Conservation (phyloP, 1,284 basidiomycete species). For the Naganishia sp. region DNA sequence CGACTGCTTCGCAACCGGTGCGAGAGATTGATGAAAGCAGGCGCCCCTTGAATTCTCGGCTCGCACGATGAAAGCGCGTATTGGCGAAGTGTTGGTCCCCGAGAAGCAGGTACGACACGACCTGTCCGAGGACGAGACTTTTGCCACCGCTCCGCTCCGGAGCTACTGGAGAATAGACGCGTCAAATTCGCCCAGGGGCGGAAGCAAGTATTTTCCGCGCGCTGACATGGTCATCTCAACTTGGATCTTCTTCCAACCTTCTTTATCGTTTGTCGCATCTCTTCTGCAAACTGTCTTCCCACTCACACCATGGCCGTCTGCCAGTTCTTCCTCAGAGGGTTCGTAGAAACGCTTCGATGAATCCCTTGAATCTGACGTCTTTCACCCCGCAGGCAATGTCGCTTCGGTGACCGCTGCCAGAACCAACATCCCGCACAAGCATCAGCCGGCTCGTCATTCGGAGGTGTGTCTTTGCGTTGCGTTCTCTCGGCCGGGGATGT, state of each 20-base stretch:
- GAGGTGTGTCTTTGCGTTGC: constrained; percentile 21
- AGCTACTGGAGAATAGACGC: too few species aligned
- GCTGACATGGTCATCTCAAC: too few species aligned
- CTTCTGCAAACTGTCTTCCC: background rate
- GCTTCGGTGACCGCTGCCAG: constrained; percentile 34
- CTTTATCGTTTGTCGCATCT: background rate
- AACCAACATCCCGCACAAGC: constrained; percentile 34
- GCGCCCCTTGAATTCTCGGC: too few species aligned
- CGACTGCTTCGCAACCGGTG: too few species aligned
- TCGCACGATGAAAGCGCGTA: too few species aligned
- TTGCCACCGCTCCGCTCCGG: too few species aligned
- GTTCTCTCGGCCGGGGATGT: background rate
- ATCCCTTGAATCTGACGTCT: background rate
- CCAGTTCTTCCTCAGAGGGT: constrained; percentile 32
- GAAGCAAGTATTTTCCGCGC: too few species aligned
- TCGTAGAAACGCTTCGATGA: background rate
- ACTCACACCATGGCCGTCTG: constrained; percentile 31
- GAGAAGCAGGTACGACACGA: too few species aligned
- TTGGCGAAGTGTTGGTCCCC: too few species aligned
- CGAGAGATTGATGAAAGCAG: too few species aligned
- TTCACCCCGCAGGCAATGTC: constrained; percentile 29
- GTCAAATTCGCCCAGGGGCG: too few species aligned
- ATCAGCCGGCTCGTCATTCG: constrained; percentile 21
- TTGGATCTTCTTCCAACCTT: background rate
- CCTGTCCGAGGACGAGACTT: too few species aligned